A percentile compares a stretch with the other conserved stretches of the same genome.
Evolutionary conservation across 768 basidiomycete species (phyloP).

Genomic region (Stropharia rugosoannulata): DNA sequence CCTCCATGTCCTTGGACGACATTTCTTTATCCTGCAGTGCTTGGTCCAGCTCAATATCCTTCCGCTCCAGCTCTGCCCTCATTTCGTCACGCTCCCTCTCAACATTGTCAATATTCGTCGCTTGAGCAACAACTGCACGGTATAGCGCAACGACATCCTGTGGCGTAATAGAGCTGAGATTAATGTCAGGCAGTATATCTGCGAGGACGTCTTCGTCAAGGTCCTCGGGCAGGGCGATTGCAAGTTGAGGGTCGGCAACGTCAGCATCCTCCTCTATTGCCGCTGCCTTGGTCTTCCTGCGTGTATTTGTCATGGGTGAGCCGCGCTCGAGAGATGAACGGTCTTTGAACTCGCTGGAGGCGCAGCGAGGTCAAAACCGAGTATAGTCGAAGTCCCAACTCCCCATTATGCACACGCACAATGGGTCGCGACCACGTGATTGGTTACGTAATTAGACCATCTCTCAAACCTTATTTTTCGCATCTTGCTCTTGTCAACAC

Average conservation of each 20-base stretch:
- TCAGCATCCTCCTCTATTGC: conserved; percentile 33
- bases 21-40: conserved; percentile 77
- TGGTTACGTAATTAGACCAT: conserved; percentile 27
- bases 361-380: conserved; percentile 34
- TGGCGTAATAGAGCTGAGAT: conserved; percentile 53
- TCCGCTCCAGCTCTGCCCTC: conserved; percentile 64
- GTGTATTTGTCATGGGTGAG: conserved; percentile 45
- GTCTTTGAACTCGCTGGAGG: conserved; percentile 30
- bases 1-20: conserved; percentile 55
- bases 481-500: conserved; percentile 33
- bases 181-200: conserved; percentile 58
- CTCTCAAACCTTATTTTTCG: conserved; percentile 38
- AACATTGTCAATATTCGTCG: conserved; percentile 49
- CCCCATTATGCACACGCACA: conserved; percentile 12
- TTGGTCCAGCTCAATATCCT: conserved; percentile 84
- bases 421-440: conserved; percentile 26
- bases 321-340: conserved; percentile 8
- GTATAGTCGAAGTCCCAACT: conserved; percentile 5
- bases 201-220: conserved; percentile 62
- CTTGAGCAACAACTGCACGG: conserved; percentile 57
- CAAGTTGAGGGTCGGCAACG: conserved; percentile 32
- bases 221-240: conserved; percentile 61
- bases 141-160: conserved; percentile 66
- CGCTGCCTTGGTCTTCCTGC: conserved; percentile 60
- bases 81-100: conserved; percentile 70